Evolutionary conservation across 352 stramenopile genomes (phyloP).

Genomic region (Globisporangium iwayamae): DNA sequence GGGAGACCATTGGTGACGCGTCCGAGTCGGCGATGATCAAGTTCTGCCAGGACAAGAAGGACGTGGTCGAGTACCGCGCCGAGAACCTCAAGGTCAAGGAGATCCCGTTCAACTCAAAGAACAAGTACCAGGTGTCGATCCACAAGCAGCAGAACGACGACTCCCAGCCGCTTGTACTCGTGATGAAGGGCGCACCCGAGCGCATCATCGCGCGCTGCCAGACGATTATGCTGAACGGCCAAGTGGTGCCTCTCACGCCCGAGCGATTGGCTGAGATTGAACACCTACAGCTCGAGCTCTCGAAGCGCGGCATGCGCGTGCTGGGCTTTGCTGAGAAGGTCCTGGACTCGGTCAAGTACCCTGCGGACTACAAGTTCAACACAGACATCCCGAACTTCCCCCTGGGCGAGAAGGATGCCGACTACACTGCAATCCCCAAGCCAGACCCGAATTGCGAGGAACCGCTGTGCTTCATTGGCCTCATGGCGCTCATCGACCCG

Average conservation of each 20-base stretch:
- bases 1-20: conserved; percentile 69
- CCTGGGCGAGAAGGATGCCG: conserved; percentile 36
- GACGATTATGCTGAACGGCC: conserved; percentile 61
- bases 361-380: conserved; percentile 57
- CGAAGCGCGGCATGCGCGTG: conserved; percentile 63
- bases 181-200: conserved; percentile 97
- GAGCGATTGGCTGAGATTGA: conserved; percentile 80
- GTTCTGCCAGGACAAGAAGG: conserved; percentile 71
- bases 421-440: conserved; percentile 45
- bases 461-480: conserved; percentile 88
- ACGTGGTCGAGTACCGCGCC: conserved; percentile 66
- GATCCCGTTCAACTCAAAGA: conserved; percentile 83
- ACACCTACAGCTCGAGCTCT: conserved; percentile 41
- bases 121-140: conserved; percentile 84
- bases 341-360: conserved; percentile 40
- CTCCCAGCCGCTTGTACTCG: conserved; percentile 52
- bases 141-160: conserved; percentile 80
- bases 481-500: conserved; percentile 96
- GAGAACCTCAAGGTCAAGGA: conserved; percentile 79
- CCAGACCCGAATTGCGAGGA: conserved; percentile 65
- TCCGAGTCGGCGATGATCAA: conserved; percentile 87
- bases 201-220: conserved; percentile 91
- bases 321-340: conserved; percentile 57
- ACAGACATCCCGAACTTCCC: conserved; percentile 40
- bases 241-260: conserved; percentile 65